phyloP scores from a whole-genome alignment of 495 filamentous ascomycete species.

The Sordaria brevicollis region DNA sequence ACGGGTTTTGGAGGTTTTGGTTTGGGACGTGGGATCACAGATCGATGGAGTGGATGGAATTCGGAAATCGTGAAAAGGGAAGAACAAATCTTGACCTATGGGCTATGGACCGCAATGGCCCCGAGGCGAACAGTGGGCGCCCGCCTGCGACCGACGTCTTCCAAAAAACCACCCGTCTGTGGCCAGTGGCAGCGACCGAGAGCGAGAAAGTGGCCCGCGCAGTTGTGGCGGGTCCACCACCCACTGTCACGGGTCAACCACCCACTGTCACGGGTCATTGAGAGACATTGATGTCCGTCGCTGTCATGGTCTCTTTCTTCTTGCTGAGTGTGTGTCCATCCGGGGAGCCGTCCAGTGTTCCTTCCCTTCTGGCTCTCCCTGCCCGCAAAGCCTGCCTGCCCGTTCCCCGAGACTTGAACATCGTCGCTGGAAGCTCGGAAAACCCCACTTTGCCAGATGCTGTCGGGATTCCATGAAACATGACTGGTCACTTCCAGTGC shows the following conservation, averaged over 20 bases:
- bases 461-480: constrained; percentile 5
- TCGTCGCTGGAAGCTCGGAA: background rate
- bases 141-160: background rate
- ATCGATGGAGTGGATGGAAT: background rate
- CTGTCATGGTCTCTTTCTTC: background rate
- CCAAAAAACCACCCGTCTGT: background rate
- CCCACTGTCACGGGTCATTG: constrained; percentile 7
- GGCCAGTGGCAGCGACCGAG: background rate
- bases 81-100: constrained; percentile 15
- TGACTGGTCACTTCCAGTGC: constrained; percentile 5
- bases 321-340: too few relatives aligned
- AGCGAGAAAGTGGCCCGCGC: constrained; percentile 1
- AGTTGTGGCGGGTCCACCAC: constrained; percentile 15
- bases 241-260: constrained; percentile 5
- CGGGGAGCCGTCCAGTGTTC: background rate
- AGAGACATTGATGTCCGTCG: too few relatives aligned
- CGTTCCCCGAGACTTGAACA: background rate
- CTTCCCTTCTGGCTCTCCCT: background rate
- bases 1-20: background rate
- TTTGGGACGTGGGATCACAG: background rate
- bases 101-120: background rate
- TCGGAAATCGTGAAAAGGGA: constrained; percentile 8
- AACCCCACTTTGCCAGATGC: background rate
- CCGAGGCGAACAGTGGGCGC: background rate
- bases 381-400: background rate